These are phyloP conservation scores for Termitomyces sp. DNA, from an alignment of 768 basidiomycete genomes.

Conservation along the genomic window DNA sequence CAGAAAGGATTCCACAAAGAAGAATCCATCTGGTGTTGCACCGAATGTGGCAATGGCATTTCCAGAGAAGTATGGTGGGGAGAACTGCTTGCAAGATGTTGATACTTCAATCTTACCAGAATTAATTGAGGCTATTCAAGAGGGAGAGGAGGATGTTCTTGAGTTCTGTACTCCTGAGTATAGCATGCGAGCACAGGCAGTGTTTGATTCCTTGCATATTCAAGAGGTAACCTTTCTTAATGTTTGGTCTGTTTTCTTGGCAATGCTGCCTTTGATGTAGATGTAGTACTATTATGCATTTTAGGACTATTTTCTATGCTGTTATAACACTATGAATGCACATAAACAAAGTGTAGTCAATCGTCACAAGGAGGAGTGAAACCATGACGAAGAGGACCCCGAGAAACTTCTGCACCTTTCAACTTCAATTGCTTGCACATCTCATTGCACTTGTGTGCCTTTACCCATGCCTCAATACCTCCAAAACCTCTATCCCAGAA, in stretches of 20 bases:
- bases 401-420: neutral
- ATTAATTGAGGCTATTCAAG: neutral
- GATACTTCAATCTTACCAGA: neutral
- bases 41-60: neutral
- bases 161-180: neutral
- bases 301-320: too few species aligned
- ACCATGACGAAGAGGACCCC: neutral
- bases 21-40: neutral
- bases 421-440: neutral
- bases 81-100: neutral
- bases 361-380: neutral
- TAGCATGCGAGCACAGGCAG: neutral
- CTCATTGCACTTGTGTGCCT: neutral
- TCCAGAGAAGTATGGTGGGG: neutral
- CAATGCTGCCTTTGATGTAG: neutral
- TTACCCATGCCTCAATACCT: neutral
- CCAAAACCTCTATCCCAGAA: neutral
- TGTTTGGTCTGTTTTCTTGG: neutral
- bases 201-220: neutral
- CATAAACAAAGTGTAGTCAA: neutral
- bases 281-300: neutral
- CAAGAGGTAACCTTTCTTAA: neutral
- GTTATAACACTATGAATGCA: neutral
- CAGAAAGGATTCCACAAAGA: neutral
- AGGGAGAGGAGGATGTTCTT: neutral